Evolutionary conservation across 192 early-diverging fungal genomes (phyloP), one percentile per base, ranked within the genome.

Genomic region (Paraglomus brasilianum): DNA sequence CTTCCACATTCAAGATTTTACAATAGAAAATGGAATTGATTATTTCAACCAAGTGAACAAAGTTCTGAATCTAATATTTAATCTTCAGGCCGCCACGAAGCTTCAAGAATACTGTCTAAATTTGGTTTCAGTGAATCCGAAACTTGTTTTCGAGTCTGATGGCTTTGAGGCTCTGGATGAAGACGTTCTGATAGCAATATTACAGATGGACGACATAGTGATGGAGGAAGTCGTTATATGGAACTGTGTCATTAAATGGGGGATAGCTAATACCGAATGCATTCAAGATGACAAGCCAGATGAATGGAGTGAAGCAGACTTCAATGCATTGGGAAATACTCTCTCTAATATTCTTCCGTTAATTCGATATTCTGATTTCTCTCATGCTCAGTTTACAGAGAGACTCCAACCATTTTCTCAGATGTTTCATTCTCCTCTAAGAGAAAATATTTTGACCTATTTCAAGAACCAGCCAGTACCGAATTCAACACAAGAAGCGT

Each of bases 171-270:
- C 24, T 1, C 6, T 61, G 38, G 41, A 61, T 1, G 40, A 61
- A 22, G 41, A 61, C 11, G 2, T 7, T 61, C 9, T 61, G 7
- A n/a, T 40, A 8, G 40, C 11, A 5, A 8, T 61, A 10, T 40
- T 61, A 2, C 40, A 61, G 24, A 15, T 17, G 9, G 58, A 61
- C 44, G 40, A 61, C 9, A 38, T 61, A 10, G 58, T 43, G 44
- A 14, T 61, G 5, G 40, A 61, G 44, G 58, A 61, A 61, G 22
- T 61, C 1, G 58, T 43, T 43, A 61, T 61, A 21, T 61, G 58
- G 58, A 38, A 61, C 13, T 42, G 44, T 40, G 10, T 61, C n/a
- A 40, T 61, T 61, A 21, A 42, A 61, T 61, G 58, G 58, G 58
- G 58, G 21, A 61, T 61, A 13, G n/a, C 24, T 10, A 40, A 61